A percentile compares a stretch with the other conserved stretches of the same genome.
Conservation (phyloP, 2,329 filamentous ascomycete species). For the Amesomyces nigricolor region DNA sequence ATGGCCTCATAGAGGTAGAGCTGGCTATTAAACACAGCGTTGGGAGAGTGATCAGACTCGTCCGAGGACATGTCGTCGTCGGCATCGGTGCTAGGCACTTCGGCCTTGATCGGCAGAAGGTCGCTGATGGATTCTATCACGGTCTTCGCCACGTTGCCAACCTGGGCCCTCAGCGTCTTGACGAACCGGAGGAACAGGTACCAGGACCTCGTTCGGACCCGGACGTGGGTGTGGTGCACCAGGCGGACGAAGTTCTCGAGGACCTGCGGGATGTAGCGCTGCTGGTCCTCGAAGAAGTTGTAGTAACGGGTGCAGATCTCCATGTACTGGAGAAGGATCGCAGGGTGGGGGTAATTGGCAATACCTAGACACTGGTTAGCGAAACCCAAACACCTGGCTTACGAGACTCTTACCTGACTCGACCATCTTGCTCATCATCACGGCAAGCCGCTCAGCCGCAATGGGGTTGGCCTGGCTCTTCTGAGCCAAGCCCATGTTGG, state of each 20-base stretch:
- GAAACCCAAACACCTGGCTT: background rate
- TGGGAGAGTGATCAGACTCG: slow-evolving; percentile 82
- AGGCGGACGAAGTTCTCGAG: slow-evolving; percentile 88
- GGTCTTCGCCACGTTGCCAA: slow-evolving; percentile 84
- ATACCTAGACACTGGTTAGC: slow-evolving; percentile 52
- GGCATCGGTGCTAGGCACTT: slow-evolving; percentile 69
- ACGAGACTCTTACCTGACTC: slow-evolving; percentile 60
- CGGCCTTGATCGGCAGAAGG: slow-evolving; percentile 83
- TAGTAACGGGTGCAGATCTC: slow-evolving; percentile 95
- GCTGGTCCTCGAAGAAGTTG: slow-evolving; percentile 83
- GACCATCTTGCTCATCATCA: slow-evolving; percentile 95
- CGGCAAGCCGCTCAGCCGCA: slow-evolving; percentile 74
- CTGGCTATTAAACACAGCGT: slow-evolving; percentile 85
- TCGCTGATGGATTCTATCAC: slow-evolving; percentile 88
- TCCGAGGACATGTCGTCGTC: slow-evolving; percentile 95
- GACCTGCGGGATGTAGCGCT: slow-evolving; percentile 74
- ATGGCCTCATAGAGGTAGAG: slow-evolving; percentile 92
- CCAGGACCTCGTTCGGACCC: slow-evolving; percentile 88
- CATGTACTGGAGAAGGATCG: slow-evolving; percentile 94
- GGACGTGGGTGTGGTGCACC: slow-evolving; percentile 80
- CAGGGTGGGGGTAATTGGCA: slow-evolving; percentile 79
- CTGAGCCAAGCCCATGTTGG: slow-evolving; percentile 75
- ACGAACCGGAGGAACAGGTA: slow-evolving; percentile 93
- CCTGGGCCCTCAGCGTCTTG: slow-evolving; percentile 75
- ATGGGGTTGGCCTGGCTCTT: slow-evolving; percentile 77